Conservation (phyloP, 768 basidiomycete genomes). For the Podaxis sp. region DNA sequence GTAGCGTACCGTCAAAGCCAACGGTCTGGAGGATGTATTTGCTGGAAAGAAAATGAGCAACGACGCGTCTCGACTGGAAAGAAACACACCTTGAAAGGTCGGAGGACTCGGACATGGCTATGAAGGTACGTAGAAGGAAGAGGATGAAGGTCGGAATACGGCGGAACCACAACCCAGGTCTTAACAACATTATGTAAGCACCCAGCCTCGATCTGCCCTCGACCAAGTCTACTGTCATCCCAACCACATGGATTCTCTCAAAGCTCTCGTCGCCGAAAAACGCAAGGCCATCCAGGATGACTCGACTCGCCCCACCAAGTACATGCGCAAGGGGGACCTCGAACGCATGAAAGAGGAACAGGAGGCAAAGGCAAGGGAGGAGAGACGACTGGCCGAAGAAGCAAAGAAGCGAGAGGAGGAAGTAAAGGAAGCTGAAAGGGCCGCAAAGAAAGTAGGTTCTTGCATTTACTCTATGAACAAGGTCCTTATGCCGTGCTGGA, state of each 20-base stretch:
- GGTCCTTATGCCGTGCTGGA: conserved; percentile 43
- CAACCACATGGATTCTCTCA: conserved; percentile 79
- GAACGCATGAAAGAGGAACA: conserved; percentile 65
- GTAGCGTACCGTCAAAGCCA: conserved; percentile 79
- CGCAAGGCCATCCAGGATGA: conserved; percentile 69
- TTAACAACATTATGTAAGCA: conserved; percentile 36
- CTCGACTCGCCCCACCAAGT: conserved; percentile 69
- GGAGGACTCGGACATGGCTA: conserved; percentile 25
- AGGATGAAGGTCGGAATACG: conserved; percentile 34
- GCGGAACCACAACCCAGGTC: conserved; percentile 33
- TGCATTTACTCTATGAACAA: conserved; percentile 6
- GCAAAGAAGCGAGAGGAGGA: conserved; percentile 29
- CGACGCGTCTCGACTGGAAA: not conserved
- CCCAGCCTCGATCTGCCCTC: conserved; percentile 20
- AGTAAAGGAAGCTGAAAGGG: conserved; percentile 23
- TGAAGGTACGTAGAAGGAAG: not conserved
- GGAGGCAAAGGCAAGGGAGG: conserved; percentile 38
- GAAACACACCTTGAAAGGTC: conserved; percentile 53
- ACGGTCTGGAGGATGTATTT: conserved; percentile 93
- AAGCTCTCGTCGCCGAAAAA: conserved; percentile 85
- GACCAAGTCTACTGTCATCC: conserved; percentile 16
- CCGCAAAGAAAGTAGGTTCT: conserved; percentile 46
- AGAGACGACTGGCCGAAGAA: conserved; percentile 31
- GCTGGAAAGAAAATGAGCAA: conserved; percentile 37
- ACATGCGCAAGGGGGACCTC: conserved; percentile 89